Evolutionary conservation across 305 asterid species (phyloP), one percentile per base, ranked within the genome.

Genomic region (Petunia hybrid): DNA sequence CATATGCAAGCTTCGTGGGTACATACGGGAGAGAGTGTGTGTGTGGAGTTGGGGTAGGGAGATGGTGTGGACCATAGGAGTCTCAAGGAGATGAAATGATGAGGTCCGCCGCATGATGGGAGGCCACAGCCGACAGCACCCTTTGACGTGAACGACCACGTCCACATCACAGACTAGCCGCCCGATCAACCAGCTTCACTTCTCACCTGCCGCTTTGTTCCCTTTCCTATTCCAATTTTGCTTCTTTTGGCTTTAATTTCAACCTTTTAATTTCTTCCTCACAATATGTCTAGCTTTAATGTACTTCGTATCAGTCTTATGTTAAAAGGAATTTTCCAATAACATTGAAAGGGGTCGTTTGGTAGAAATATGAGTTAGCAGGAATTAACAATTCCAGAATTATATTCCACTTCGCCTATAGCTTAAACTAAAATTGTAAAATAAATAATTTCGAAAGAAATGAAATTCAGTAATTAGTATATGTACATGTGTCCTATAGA

Each of bases 41-140:
- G 71, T 2, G 67, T 38, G 66, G 41, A 12, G 63, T 76, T 76
- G 55, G 63, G 4, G 7, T 39, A 38, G 31, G 63, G 63, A 22
- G 68, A 35, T 79, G 88, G 86, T 66, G 80, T 87, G 87, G 85
- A 38, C 89, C 83, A 64, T 64, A 16, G 35, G 61, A 42, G 71
- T 64, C 56, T 69, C 41, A 83, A 59, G 80, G 83, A 82, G 67
- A 57, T 41, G 56, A 87, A 22, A 87, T 88, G 86, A 88, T 88
- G 82, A 82, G 86, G 86, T 86, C 85, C 90, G 92, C 88, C 90
- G 90, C 86, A 83, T 85, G 92, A 85, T 87, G 85, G 87, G 83
- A 63, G 70, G 78, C 63, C 84, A 82, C 83, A 75, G 88, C 92
- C 90, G 90, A 84, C 92, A 84, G 78, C 89, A 80, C 85, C 80